These are phyloP conservation scores for Byssoonygena ceratinophila DNA, from an alignment of 2,329 filamentous ascomycete genomes.

Conservation along the genomic window DNA sequence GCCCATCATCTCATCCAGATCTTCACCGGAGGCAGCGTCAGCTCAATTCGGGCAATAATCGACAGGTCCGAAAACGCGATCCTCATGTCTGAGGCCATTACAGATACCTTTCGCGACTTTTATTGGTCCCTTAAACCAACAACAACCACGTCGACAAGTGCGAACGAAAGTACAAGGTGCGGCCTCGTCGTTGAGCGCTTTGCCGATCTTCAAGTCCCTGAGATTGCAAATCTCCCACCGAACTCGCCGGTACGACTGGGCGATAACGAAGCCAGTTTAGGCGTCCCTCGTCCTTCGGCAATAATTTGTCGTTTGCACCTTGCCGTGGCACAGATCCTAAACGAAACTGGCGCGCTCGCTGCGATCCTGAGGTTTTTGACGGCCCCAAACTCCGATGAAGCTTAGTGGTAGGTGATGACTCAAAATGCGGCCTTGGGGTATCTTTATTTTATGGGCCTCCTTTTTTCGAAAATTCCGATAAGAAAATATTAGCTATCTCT, in stretches of 20 bases:
- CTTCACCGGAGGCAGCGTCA: constrained; percentile 10
- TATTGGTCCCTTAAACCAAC: constrained; percentile 2
- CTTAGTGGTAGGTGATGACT: not conserved
- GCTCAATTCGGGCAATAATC: not conserved
- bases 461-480: not conserved
- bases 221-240: not conserved
- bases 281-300: not conserved
- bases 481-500: too few species aligned
- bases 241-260: not conserved
- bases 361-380: not conserved
- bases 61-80: constrained; percentile 3
- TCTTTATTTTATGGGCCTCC: not conserved
- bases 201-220: not conserved
- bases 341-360: not conserved
- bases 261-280: not conserved
- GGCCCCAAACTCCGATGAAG: not conserved
- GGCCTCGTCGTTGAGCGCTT: constrained; percentile 3
- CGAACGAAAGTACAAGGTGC: not conserved
- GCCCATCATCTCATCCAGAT: not conserved
- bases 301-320: not conserved
- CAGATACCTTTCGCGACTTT: constrained; percentile 2
- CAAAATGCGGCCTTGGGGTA: not conserved
- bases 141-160: too few species aligned
- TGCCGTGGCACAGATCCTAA: not conserved
- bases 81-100: constrained; percentile 1